Evolutionary conservation across 768 basidiomycete genomes (phyloP), one percentile per base, ranked within the genome.

Genomic region (Tremella yokohamensis): DNA sequence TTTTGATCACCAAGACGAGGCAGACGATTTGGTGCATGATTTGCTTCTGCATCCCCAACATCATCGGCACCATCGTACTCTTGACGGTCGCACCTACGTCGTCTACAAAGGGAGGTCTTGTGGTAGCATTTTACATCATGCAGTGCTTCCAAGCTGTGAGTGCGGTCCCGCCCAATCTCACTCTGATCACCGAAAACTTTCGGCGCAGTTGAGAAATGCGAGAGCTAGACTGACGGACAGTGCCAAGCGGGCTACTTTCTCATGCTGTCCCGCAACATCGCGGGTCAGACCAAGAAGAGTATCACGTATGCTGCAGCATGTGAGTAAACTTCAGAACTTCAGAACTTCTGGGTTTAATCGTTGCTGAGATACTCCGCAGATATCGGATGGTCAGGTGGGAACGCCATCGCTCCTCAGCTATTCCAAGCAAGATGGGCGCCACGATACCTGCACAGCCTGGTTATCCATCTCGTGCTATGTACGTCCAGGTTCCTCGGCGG

Each of bases 341-440:
- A 11, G 11, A 40, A 40, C 39, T n/a, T n/a, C 39, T 40, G 12
- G 12, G 11, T n/a, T 11, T 40, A n/a, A 11, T 11, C 11, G 39
- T 48, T 20, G 19, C 49, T 24, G 16, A 49, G 49, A 20, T 24
- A 81, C 29, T 34, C 6, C 29, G 29, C 29, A 34, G 29, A 45
- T 65, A 75, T 82, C 49, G 80, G 80, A 7, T 83, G 82, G 81
- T 80, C 82, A 19, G 79, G 79, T 4, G 82, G 82, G 8, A 83
- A 82, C 66, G 80, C 81, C 16, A 69, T 81, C 58, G 80, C 79
- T 2, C 80, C 80, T 4, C 80, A 81, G 77, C 79, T 83, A 4
- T 82, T 82, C 72, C 79, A 79, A 19, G 75, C 75, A 42, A 74
- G 78, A 49, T 82, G 82, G 63, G 69, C 72, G 1, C 82, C 82